Conservation (phyloP, 129 eudicot genomes). For the Cynara cardunculus region DNA sequence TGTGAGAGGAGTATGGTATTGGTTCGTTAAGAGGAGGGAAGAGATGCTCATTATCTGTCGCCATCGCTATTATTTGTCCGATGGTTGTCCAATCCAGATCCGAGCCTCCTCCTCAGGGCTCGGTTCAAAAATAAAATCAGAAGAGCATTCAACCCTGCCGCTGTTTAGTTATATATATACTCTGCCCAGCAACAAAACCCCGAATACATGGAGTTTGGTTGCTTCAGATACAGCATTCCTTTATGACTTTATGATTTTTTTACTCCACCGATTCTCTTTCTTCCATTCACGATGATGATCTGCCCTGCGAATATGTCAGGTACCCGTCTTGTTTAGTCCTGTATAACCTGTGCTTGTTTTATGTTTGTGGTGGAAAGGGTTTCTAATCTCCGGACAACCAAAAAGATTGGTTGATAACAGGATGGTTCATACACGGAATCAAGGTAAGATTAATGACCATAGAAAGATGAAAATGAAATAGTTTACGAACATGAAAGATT, state of each 20-base stretch:
- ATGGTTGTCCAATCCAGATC: conserved; percentile 24
- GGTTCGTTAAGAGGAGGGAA: background rate
- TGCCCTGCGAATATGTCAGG: background rate
- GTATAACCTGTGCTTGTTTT: background rate
- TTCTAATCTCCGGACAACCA: background rate
- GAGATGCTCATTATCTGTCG: conserved; percentile 21
- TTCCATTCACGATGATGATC: conserved; percentile 26
- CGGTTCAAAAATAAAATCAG: conserved; percentile 46
- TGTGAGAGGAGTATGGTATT: background rate
- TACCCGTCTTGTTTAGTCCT: background rate
- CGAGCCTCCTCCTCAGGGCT: conserved; percentile 60
- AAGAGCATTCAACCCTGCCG: conserved; percentile 40
- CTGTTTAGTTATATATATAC: background rate
- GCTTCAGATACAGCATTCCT: conserved; percentile 68
- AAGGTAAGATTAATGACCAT: background rate
- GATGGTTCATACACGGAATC: background rate
- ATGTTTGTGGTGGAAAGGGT: background rate
- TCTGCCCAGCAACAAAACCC: conserved; percentile 18
- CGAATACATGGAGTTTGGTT: conserved; percentile 34
- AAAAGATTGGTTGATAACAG: background rate
- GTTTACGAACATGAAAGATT: background rate
- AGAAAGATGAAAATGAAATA: background rate
- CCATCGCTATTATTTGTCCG: conserved; percentile 12
- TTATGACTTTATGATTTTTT: background rate
- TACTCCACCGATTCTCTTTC: conserved; percentile 10